phyloP scores from a whole-genome alignment of 257 asterid species.

The Mentha longifolia region DNA sequence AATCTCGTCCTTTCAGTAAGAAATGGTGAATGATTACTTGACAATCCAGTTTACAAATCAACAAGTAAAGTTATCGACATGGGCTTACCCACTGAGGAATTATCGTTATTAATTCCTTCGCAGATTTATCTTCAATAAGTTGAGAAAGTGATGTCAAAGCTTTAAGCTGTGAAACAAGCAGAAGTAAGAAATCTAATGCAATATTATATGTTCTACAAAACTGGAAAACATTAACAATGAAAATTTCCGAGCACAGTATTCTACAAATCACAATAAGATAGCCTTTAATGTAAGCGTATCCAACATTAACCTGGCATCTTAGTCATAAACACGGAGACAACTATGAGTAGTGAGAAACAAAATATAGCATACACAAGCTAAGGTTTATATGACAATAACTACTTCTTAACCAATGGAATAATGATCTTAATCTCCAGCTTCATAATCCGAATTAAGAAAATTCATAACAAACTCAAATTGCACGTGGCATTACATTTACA shows the following conservation, averaged over 20 bases:
- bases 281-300: slow-evolving; percentile 7
- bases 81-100: slow-evolving; percentile 92
- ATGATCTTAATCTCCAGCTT: background rate
- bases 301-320: background rate
- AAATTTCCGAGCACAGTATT: background rate
- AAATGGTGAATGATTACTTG: slow-evolving; percentile 6
- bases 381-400: background rate
- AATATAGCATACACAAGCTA: slow-evolving; percentile 8
- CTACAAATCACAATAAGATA: slow-evolving; percentile 9
- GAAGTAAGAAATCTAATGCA: slow-evolving; percentile 34
- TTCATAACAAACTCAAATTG: slow-evolving; percentile 24
- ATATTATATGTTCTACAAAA: slow-evolving; percentile 7
- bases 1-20: slow-evolving; percentile 23
- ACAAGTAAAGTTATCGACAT: slow-evolving; percentile 14
- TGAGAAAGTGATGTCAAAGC: slow-evolving; percentile 82
- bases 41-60: slow-evolving; percentile 21
- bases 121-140: slow-evolving; percentile 68
- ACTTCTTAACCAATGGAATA: background rate
- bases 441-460: background rate
- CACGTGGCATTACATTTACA: background rate
- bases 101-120: slow-evolving; percentile 63
- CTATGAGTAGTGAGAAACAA: background rate
- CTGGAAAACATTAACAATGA: slow-evolving; percentile 11
- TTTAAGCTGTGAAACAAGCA: slow-evolving; percentile 70
- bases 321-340: slow-evolving; percentile 11